A percentile compares a stretch with the other conserved stretches of the same genome.
Conservation (phyloP, 495 filamentous ascomycete species). For the Penicillium cataractarum region DNA sequence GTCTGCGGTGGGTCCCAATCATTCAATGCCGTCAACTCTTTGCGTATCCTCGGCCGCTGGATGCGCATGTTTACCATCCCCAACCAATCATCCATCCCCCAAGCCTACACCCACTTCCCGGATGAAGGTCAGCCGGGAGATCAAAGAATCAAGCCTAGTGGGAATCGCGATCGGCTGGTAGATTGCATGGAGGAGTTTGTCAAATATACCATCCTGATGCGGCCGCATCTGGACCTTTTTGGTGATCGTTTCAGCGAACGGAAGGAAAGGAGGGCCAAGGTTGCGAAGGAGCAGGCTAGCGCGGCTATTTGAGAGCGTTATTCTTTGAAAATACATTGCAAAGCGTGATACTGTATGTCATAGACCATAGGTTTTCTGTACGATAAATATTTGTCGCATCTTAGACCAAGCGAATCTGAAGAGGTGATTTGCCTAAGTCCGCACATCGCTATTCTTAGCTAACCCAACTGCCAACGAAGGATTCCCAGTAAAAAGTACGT, state of each 20-base stretch:
- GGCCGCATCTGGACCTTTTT: conserved; percentile 63
- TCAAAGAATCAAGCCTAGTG: conserved; percentile 59
- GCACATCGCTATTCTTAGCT: too few species aligned
- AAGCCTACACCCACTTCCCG: conserved; percentile 67
- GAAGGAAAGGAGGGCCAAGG: conserved; percentile 32
- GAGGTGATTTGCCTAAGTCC: neutral
- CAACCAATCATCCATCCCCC: conserved; percentile 69
- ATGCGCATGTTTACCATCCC: conserved; percentile 79
- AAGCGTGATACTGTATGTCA: neutral
- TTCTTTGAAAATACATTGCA: neutral
- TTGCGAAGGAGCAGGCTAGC: conserved; percentile 12
- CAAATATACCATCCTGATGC: conserved; percentile 70
- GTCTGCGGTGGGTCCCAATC: conserved; percentile 70
- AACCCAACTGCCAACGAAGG: too few species aligned
- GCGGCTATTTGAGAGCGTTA: neutral
- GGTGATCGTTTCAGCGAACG: conserved; percentile 68
- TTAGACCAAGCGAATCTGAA: neutral
- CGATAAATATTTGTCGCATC: neutral
- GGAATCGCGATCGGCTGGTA: conserved; percentile 67
- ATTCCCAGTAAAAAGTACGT: too few species aligned
- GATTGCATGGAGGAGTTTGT: conserved; percentile 83
- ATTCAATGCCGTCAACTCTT: conserved; percentile 74
- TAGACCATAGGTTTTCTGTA: neutral
- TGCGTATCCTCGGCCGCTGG: conserved; percentile 72
- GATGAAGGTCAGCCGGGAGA: conserved; percentile 56